Evolutionary conservation across 2,329 filamentous ascomycete genomes (phyloP).

Genomic region (Penicillium capsulatum): DNA sequence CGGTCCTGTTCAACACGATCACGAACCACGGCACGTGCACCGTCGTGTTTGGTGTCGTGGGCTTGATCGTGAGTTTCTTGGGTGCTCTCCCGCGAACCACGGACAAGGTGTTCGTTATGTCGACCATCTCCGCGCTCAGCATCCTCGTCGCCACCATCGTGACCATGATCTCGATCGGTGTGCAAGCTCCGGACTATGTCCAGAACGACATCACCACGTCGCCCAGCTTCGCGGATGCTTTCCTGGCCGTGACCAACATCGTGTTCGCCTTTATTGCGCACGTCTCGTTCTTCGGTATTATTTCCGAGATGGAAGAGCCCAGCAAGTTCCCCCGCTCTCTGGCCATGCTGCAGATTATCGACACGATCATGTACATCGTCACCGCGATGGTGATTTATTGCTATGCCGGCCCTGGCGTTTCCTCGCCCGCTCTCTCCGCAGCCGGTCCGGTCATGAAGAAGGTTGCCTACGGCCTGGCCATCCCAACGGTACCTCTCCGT

Average conservation of each 20-base stretch:
- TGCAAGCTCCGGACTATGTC: constrained; percentile 42
- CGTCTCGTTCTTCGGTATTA: constrained; percentile 62
- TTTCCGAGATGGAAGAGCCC: constrained; percentile 59
- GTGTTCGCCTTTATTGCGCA: constrained; percentile 63
- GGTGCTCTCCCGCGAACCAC: constrained; percentile 59
- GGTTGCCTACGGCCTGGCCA: constrained; percentile 61
- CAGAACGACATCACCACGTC: constrained; percentile 38
- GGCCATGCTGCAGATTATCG: constrained; percentile 54
- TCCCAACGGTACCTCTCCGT: constrained; percentile 50
- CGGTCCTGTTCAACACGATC: constrained; percentile 61
- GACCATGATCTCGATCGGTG: constrained; percentile 61
- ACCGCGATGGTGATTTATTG: constrained; percentile 64
- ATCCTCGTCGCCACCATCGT: constrained; percentile 59
- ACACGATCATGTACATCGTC: constrained; percentile 60
- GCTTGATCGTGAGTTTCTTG: constrained; percentile 53
- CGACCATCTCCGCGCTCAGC: constrained; percentile 58
- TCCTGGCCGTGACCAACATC: constrained; percentile 58
- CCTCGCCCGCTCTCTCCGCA: constrained; percentile 63
- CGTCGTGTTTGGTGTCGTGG: constrained; percentile 57
- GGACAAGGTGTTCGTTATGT: constrained; percentile 57
- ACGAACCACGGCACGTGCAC: constrained; percentile 58
- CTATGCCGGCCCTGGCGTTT: constrained; percentile 58
- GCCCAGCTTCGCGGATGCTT: constrained; percentile 42
- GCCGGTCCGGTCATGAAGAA: constrained; percentile 54
- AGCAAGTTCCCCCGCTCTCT: constrained; percentile 59